Conservation (phyloP, 1,284 basidiomycete genomes). For the Ceratobasidium theobromae region DNA sequence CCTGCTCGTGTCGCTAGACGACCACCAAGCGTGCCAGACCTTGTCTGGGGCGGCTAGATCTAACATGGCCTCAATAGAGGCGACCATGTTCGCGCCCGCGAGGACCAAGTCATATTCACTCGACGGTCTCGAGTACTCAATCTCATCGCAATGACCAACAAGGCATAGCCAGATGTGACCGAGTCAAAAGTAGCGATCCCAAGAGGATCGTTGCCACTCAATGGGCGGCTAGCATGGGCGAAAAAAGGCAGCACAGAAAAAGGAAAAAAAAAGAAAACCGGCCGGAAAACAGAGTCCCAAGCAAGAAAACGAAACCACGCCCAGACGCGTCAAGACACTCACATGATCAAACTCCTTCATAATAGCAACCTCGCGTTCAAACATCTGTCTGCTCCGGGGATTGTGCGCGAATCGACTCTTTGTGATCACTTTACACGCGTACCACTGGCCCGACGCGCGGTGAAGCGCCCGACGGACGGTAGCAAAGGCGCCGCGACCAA, state of each 20-base stretch:
- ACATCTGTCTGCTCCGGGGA: constrained; percentile 44
- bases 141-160: no score
- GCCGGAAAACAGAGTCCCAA: background rate
- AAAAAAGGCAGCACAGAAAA: background rate
- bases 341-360: constrained; percentile 71
- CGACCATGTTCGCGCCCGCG: no score
- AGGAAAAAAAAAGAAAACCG: background rate
- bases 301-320: background rate
- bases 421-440: constrained; percentile 74
- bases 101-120: no score
- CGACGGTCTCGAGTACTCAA: no score
- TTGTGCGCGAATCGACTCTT: constrained; percentile 48
- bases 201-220: no score
- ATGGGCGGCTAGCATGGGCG: no score
- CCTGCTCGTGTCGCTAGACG: no score
- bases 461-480: constrained; percentile 71
- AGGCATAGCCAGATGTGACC: no score
- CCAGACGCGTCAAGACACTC: constrained; percentile 35
- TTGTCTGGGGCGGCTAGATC: no score
- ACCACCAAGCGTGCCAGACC: no score
- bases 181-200: no score
- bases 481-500: constrained; percentile 81
- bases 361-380: constrained; percentile 79
- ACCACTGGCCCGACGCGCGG: constrained; percentile 59
- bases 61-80: no score